phyloP scores from a whole-genome alignment of 192 early-diverging fungal species.

The Paraglomus occultum region DNA sequence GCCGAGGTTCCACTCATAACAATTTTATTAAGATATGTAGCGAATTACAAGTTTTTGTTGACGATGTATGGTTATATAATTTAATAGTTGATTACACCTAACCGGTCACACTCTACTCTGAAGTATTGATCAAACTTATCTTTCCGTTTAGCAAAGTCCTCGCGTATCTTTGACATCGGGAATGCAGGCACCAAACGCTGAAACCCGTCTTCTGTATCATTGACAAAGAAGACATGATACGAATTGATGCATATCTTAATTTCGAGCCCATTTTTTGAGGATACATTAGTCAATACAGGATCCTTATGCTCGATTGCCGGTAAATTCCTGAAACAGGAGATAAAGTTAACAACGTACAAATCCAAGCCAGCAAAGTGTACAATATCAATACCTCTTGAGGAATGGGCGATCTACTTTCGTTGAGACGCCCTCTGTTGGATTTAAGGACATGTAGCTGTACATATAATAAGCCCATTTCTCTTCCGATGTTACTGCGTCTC shows the following conservation, averaged over 20 bases:
- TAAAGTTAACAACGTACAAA: slow-evolving; percentile 1
- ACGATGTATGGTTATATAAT: too few relatives aligned
- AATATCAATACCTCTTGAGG: slow-evolving; percentile 55
- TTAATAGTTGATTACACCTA: too few relatives aligned
- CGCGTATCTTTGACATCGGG: slow-evolving; percentile 2
- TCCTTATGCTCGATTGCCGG: slow-evolving; percentile 24
- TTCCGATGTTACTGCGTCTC: slow-evolving; percentile 78
- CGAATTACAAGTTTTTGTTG: too few relatives aligned
- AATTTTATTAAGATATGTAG: too few relatives aligned
- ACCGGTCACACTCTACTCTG: too few relatives aligned
- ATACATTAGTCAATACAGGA: slow-evolving; percentile 55
- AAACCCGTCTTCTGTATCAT: slow-evolving; percentile 92
- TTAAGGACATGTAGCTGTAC: slow-evolving; percentile 88
- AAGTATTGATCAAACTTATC: background rate
- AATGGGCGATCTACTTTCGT: slow-evolving; percentile 67
- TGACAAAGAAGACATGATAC: slow-evolving; percentile 97
- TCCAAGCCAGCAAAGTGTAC: background rate
- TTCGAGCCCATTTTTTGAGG: slow-evolving; percentile 78
- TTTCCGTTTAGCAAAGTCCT: slow-evolving; percentile 16
- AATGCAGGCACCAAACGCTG: slow-evolving; percentile 34
- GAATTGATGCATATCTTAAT: slow-evolving; percentile 97
- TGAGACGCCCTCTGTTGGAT: slow-evolving; percentile 75
- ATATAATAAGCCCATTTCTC: slow-evolving; percentile 97
- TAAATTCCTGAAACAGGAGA: slow-evolving; percentile 23
- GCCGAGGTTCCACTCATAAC: too few relatives aligned